These are phyloP conservation scores for Penicillium nucicola DNA, from an alignment of 495 filamentous ascomycete species.

Conservation along the genomic window DNA sequence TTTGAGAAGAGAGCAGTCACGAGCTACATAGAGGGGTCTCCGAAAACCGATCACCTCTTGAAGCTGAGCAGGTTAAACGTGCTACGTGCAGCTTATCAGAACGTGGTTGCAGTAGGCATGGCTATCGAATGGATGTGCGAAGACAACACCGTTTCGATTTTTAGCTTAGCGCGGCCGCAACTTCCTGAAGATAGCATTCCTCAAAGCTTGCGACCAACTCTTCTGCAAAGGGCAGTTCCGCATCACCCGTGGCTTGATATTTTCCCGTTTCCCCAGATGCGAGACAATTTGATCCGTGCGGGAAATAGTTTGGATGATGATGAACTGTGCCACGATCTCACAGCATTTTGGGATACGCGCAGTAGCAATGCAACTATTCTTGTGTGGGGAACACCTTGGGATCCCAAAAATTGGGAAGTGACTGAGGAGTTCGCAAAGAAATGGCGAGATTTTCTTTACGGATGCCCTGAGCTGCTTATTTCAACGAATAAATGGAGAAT, in stretches of 20 bases:
- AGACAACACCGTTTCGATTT: background rate
- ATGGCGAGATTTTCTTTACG: conserved; percentile 24
- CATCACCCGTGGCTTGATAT: conserved; percentile 27
- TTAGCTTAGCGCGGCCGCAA: background rate
- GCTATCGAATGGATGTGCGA: background rate
- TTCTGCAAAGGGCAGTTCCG: conserved; percentile 3
- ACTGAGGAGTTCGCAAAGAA: conserved; percentile 25
- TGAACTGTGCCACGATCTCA: conserved; percentile 23
- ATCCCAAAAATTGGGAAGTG: conserved; percentile 27
- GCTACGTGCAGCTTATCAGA: background rate
- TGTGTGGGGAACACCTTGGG: conserved; percentile 32
- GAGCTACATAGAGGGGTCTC: background rate
- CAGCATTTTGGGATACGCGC: conserved; percentile 17
- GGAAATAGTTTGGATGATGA: conserved; percentile 14
- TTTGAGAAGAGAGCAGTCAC: no score
- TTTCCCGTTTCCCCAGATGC: conserved; percentile 28
- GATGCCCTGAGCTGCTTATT: conserved; percentile 18
- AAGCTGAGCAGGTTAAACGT: background rate
- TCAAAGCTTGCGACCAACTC: conserved; percentile 3
- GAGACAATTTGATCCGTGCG: conserved; percentile 27
- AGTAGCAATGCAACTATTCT: conserved; percentile 11
- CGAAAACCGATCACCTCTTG: background rate
- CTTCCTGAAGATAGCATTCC: background rate
- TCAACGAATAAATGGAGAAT: conserved; percentile 21
- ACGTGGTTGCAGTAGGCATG: background rate